phyloP scores from a whole-genome alignment of 257 asterid genomes.

The Catharanthus roseus region DNA sequence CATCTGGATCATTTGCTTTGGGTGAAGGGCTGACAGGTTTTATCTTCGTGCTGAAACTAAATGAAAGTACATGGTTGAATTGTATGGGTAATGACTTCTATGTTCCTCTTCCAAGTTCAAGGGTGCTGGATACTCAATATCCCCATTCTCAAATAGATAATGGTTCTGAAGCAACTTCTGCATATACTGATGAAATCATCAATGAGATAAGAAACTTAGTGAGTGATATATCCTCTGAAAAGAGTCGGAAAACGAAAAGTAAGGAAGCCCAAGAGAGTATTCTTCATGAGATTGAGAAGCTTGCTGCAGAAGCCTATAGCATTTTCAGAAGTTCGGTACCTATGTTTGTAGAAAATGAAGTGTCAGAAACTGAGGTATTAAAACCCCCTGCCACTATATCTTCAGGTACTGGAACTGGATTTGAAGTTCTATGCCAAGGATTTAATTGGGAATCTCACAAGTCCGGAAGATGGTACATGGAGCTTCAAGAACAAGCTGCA shows the following conservation, averaged over 20 bases:
- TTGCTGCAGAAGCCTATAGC: constrained; percentile 97
- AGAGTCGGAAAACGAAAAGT: constrained; percentile 48
- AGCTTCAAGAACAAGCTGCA: constrained; percentile 63
- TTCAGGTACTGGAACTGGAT: constrained; percentile 91
- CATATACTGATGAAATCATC: constrained; percentile 63
- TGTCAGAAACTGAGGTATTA: constrained; percentile 34
- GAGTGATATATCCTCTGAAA: constrained; percentile 64
- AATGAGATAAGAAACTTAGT: constrained; percentile 67
- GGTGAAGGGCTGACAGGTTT: constrained; percentile 53
- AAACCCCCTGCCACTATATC: constrained; percentile 40
- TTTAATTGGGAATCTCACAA: constrained; percentile 98
- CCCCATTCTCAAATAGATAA: constrained; percentile 24
- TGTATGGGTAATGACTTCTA: constrained; percentile 70
- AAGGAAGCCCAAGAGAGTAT: constrained; percentile 69
- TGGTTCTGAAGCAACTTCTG: constrained; percentile 35
- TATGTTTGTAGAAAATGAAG: constrained; percentile 33
- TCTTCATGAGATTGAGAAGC: constrained; percentile 98
- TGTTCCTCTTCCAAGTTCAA: constrained; percentile 48
- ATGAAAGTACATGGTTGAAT: constrained; percentile 70
- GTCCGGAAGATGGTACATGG: constrained; percentile 84
- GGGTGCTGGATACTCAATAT: constrained; percentile 21
- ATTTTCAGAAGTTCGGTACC: constrained; percentile 73
- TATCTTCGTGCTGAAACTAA: constrained; percentile 76
- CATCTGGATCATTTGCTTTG: constrained; percentile 61
- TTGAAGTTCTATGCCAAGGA: constrained; percentile 86